Evolutionary conservation across 108 stramenopile species (phyloP).

Genomic region (Pseudonitzschia multiseries): DNA sequence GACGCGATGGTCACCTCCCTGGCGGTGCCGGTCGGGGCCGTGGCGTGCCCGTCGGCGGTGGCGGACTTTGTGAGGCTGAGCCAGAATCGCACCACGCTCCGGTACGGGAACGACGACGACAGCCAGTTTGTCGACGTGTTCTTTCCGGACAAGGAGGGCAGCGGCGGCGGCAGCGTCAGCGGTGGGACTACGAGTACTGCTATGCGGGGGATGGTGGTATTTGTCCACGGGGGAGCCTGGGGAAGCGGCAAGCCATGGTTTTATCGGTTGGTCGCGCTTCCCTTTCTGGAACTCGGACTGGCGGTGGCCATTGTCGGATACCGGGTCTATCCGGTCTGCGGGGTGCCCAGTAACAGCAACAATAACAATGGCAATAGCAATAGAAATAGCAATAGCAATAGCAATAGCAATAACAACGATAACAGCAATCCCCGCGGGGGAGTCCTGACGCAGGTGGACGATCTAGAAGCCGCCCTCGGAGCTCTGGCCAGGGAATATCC

Average conservation of each 20-base stretch:
- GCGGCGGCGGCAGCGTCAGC: neutral
- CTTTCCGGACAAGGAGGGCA: slow-evolving; percentile 25
- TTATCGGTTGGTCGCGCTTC: slow-evolving; percentile 66
- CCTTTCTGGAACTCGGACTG: slow-evolving; percentile 54
- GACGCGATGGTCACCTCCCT: slow-evolving; percentile 54
- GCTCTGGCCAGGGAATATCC: slow-evolving; percentile 29
- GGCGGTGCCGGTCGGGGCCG: slow-evolving; percentile 35
- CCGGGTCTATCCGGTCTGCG: slow-evolving; percentile 71
- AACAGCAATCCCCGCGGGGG: neutral
- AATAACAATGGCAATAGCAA: neutral
- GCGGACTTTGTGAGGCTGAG: slow-evolving; percentile 33
- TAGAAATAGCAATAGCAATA: neutral
- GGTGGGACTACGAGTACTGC: neutral
- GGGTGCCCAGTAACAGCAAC: neutral
- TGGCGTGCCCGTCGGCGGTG: neutral
- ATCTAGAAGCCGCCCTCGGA: slow-evolving; percentile 41
- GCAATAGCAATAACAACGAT: neutral
- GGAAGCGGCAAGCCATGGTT: slow-evolving; percentile 76
- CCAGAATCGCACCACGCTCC: slow-evolving; percentile 17
- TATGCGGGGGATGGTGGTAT: slow-evolving; percentile 31
- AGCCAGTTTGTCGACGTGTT: slow-evolving; percentile 68
- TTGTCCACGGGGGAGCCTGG: slow-evolving; percentile 85
- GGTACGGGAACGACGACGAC: slow-evolving; percentile 49
- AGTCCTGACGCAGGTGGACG: slow-evolving; percentile 58
- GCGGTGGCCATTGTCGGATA: slow-evolving; percentile 76